Base-by-base conservation (phyloP, 495 filamentous ascomycete species). In the Aspergillus steynii region DNA sequence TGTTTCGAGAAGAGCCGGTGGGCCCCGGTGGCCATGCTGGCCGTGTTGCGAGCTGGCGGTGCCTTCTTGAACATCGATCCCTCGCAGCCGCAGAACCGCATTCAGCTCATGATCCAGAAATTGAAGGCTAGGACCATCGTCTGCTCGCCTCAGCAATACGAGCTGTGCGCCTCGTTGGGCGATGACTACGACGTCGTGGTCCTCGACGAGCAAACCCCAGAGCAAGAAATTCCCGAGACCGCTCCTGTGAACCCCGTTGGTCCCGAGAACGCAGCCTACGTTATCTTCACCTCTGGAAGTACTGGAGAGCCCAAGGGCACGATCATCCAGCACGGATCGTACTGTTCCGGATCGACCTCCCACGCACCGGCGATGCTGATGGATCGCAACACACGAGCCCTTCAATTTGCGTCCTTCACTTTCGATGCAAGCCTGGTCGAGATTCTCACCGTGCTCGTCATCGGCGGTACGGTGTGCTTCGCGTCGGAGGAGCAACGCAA, bases 401-500 rank as follows among this genome's bases (percentile, higher is more conserved):
- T 89, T 66, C 85, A 89, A 59, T 79, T 85, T 50, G 81, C 85
- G 1, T 81, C 84, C n/a, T 86, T 80, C 66, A 80, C 81, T 15
- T 85, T 86, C 55, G 87, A 90, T 61, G 77, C 81, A 29, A 79
- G 80, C 50, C 74, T 87, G 29, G 71, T 76, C 26, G 85, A 89
- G 55, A 80, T 86, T 12, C 81, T 87, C 47, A 81, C 79, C 3
- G 85, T 85, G 0, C 67, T 89, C 0, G 78, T 80, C 0, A 60
- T 68, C 9, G 84, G 84, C 5, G 84, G 79, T 14, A 83, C 80
- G 42, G 70, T 87, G 15, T 86, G 83, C 64, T 73, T 85, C 3
- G 82, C 85, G 5, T 80, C 80, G 0, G 76, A 85, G 49, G 71
- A 63, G 6, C 61, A 73, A 77, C 50, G 81, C 65, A 20, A 52